Evolutionary conservation across 805 yeast genomes (phyloP), one percentile per base, ranked within the genome.

Genomic region (Candida chilensis): DNA sequence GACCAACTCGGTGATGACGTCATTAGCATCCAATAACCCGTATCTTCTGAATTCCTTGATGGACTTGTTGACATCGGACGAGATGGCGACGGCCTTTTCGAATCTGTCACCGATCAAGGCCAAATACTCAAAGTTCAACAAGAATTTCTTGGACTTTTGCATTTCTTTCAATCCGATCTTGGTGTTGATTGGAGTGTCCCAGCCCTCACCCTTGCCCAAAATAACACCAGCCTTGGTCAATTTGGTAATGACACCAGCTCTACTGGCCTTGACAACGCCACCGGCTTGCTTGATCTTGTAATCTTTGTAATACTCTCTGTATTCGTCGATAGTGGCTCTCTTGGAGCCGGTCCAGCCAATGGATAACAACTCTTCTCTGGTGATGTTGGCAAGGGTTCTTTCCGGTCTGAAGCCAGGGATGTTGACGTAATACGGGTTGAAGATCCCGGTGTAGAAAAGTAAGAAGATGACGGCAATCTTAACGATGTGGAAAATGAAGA

Each of bases 291-390:
- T 69, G 48, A 82, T 72, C 45, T 69, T 67, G 42, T 56, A 58
- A 30, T 77, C 74, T 45, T 90, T 74, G 64, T 74, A 80, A 44
- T 58, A 65, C 37, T 76, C 80, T 45, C 71, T 72, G 67, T 79
- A 90, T 38, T 75, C 86, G 24, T 74, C 80, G 17, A 74, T 58
- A 14, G 78, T 67, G 10, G 80, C 80, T 41, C 78, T 77, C 53
- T 78, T 80, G 16, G 92, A 70, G 32, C 96, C 95, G n/a, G 96
- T 86, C 97, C 97, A 92, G 29, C 97, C 97, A 41, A 88, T 59
- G 4, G 56, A 54, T 20, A 75, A 41, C 42, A 88, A 67, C 35
- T 70, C 62, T 12, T 78, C 85, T 37, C 63, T 63, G 29, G 71
- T 59, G 28, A 64, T 41, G 10, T 42, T 47, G 5, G 55, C 43